Base-by-base conservation (phyloP, 176 grass and related monocot species). In the Oryza longistaminata region DNA sequence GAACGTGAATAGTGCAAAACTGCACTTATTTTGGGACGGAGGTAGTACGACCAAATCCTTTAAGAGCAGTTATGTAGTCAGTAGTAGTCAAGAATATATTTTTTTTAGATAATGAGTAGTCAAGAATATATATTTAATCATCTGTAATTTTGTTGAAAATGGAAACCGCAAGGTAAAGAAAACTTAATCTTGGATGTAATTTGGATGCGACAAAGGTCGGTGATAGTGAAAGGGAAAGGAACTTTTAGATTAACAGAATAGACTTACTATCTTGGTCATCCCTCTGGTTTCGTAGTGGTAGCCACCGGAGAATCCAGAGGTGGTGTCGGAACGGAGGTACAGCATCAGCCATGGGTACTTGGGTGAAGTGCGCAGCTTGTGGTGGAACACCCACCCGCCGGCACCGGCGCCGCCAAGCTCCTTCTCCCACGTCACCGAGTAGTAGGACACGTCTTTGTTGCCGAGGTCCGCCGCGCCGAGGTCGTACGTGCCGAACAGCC, bases 271-370 rank as follows among this genome's bases (percentile, higher is more conserved):
- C 77, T 81, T 94, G 75, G 89, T 93, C 95, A 97, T 97, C 79
- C 95, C 95, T 79, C 95, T 95, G 49, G 93, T 98, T 15, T 93
- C 85, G 71, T 98, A 98, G 91, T 98, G 95, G 50, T 98, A 95
- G 3, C 95, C 95, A 7, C 95, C 93, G 67, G 95, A 98, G 91
- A 98, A 93, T 0, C 95, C 95, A 10, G 49, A 82, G 4, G 93
- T 98, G 68, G 95, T 93, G 72, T 98, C 95, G n/a, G 95, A 98
- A 48, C 93, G 84, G 42, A 93, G 73, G 78, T 98, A 98, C 17
- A 98, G 89, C 95, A 98, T 98, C 26, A 98, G 89, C 95, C 95
- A 98, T 5, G 95, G 93, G 70, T 98, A 98, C 90, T 87, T 95
- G 3, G 19, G 25, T 40, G 87, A 88, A 14, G 95, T 95, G 16